Base-by-base conservation (phyloP, 208 protist species). In the Acanthamoeba lenticulata region DNA sequence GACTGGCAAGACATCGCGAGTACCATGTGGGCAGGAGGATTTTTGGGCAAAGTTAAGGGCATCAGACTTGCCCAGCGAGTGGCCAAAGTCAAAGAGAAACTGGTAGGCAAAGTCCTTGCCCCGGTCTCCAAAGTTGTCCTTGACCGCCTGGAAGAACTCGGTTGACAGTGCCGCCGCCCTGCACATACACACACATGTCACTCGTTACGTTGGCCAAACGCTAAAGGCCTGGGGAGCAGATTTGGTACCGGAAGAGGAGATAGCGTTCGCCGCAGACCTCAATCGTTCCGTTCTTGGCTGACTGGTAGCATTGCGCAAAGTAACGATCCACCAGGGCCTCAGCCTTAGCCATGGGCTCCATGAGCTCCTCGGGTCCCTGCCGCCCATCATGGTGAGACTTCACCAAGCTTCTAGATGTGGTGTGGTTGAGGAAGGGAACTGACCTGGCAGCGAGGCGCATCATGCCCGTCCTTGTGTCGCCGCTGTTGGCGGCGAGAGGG, bases 251-350 rank as follows among this genome's bases (percentile, higher is more conserved):
- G 65, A 34, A 74, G 2, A 74, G 32, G 36, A 74, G 65, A 42
- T 74, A 74, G 17, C 65, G 65, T 32, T 74, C 65, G 36, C 65
- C 65, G 65, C 65, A 74, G 21, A 74, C 65, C 9, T 74, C 65
- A 3, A 74, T 74, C 21, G 65, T 74, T 34, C 65, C 65, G 27
- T 74, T 74, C 65, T 74, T 74, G 11, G 65, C 65, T 17, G 65
- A 74, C 65, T 74, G 36, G 40, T 77, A 77, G 9, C 67, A 77
- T 29, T 77, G 67, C 11, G 67, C 67, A 77, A 77, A 77, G 67
- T 77, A 77, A 24, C 67, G 67, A 29, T 77, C 67, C 15, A 77
- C 67, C 19, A 77, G 67, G 1, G 67, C 40, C 36, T 77, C 67
- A 17, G 67, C 67, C 21, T 77, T 77, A 3, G 67, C 67, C 67